These are phyloP conservation scores for Nannochloris sp. DNA, from an alignment of 139 green algal species.

Conservation along the genomic window DNA sequence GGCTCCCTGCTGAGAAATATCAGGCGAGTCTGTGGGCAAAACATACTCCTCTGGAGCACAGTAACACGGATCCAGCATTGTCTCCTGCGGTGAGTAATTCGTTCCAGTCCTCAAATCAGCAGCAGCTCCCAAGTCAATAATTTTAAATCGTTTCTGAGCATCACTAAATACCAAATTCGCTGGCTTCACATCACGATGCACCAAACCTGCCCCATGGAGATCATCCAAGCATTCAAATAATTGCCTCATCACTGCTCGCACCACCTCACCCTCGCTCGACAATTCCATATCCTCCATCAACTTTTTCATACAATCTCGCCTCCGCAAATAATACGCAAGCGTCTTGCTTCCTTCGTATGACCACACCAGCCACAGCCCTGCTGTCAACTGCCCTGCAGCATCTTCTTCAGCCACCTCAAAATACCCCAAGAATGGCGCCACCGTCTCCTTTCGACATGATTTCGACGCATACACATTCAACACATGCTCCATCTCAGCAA, in stretches of 20 bases:
- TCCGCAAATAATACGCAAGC: slow-evolving; percentile 55
- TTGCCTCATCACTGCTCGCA: slow-evolving; percentile 63
- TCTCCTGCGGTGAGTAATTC: slow-evolving; percentile 82
- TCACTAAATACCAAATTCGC: slow-evolving; percentile 79
- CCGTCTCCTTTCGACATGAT: slow-evolving; percentile 34
- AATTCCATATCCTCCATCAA: slow-evolving; percentile 71
- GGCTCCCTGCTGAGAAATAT: slow-evolving; percentile 38
- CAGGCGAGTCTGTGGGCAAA: slow-evolving; percentile 66
- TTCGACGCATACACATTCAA: slow-evolving; percentile 65
- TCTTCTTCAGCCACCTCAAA: slow-evolving; percentile 35
- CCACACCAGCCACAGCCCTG: slow-evolving; percentile 79
- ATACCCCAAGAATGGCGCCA: slow-evolving; percentile 71
- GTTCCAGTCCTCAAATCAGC: slow-evolving; percentile 77
- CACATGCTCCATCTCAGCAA: slow-evolving; percentile 72
- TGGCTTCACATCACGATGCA: slow-evolving; percentile 91
- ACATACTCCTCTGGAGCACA: slow-evolving; percentile 80
- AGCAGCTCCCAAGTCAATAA: slow-evolving; percentile 65
- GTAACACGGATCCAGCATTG: slow-evolving; percentile 82
- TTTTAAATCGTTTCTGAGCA: slow-evolving; percentile 39
- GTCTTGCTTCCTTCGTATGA: slow-evolving; percentile 67
- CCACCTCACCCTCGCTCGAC: slow-evolving; percentile 37
- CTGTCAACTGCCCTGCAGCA: slow-evolving; percentile 42
- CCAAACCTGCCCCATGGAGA: slow-evolving; percentile 69
- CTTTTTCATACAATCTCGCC: slow-evolving; percentile 51
- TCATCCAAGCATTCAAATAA: slow-evolving; percentile 60